These are phyloP conservation scores for Paxillus involutus DNA, from an alignment of 768 basidiomycete species.

Conservation along the genomic window DNA sequence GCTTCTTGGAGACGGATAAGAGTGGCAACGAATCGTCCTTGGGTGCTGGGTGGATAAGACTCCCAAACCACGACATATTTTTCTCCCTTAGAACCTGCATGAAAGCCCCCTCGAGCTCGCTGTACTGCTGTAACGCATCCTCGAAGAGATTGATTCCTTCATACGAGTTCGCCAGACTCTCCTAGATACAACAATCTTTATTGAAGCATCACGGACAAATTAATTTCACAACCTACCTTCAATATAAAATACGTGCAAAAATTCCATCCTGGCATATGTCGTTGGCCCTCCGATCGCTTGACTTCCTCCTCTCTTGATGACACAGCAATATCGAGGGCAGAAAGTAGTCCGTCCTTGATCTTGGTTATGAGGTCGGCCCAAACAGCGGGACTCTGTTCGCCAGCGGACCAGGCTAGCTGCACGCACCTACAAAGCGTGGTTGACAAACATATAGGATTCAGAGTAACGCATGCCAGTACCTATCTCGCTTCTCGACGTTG, in stretches of 20 bases:
- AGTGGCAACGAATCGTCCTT: slow-evolving; percentile 82
- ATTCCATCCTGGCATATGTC: slow-evolving; percentile 96
- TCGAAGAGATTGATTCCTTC: slow-evolving; percentile 88
- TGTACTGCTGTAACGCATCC: slow-evolving; percentile 86
- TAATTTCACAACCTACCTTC: slow-evolving; percentile 59
- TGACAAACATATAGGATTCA: slow-evolving; percentile 7
- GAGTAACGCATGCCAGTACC: slow-evolving; percentile 36
- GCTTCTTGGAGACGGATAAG: slow-evolving; percentile 76
- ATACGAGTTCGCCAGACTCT: slow-evolving; percentile 90
- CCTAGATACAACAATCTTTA: slow-evolving; percentile 47
- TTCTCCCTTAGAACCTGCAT: slow-evolving; percentile 70
- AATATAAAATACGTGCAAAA: slow-evolving; percentile 96
- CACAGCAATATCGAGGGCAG: slow-evolving; percentile 80
- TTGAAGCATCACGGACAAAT: not conserved
- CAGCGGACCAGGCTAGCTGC: slow-evolving; percentile 75
- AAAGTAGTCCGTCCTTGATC: slow-evolving; percentile 86
- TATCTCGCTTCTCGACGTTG: slow-evolving; percentile 83
- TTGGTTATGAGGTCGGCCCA: slow-evolving; percentile 90
- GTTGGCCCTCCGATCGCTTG: slow-evolving; percentile 82
- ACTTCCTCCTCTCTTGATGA: slow-evolving; percentile 87
- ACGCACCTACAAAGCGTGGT: slow-evolving; percentile 57
- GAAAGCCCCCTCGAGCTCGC: slow-evolving; percentile 89
- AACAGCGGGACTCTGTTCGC: slow-evolving; percentile 69
- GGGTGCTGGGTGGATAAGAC: slow-evolving; percentile 65
- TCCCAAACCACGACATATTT: slow-evolving; percentile 91